Conservation (phyloP, 2,329 filamentous ascomycete species). For the Pseudocercospora crystallina region DNA sequence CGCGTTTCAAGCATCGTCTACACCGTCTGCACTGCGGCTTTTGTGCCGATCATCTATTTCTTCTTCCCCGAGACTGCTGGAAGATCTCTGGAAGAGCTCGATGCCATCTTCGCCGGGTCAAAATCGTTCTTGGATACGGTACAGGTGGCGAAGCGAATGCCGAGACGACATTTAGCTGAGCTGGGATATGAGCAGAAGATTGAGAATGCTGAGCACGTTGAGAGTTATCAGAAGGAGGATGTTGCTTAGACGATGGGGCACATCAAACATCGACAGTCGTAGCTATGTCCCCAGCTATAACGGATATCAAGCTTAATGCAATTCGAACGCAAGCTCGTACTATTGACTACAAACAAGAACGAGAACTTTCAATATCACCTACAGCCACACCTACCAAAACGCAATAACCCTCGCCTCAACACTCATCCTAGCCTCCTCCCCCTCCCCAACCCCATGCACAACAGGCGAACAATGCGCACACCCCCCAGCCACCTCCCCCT, state of each 20-base stretch:
- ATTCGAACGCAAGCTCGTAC: not conserved
- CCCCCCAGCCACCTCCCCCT: not conserved
- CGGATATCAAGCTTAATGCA: not conserved
- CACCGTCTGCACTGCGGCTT: slow-evolving; percentile 35
- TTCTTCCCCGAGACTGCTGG: slow-evolving; percentile 45
- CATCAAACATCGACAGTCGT: not conserved
- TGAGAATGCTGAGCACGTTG: not conserved
- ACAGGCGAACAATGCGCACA: slow-evolving; percentile 1
- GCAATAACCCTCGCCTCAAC: slow-evolving; percentile 5
- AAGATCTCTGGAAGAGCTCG: slow-evolving; percentile 28
- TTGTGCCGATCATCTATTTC: slow-evolving; percentile 62
- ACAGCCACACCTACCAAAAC: slow-evolving; percentile 1
- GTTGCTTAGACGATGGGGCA: not conserved
- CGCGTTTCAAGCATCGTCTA: slow-evolving; percentile 29
- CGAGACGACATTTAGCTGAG: no score
- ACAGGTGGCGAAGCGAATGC: no score
- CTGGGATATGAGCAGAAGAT: no score
- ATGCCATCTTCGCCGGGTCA: slow-evolving; percentile 18
- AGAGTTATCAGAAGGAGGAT: not conserved
- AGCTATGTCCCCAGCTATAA: no score
- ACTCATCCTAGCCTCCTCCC: slow-evolving; percentile 1
- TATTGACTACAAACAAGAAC: not conserved
- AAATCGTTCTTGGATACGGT: no score
- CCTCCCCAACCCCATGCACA: not conserved
- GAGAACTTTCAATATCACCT: not conserved